These are phyloP conservation scores for Leptographium lundbergii DNA, from an alignment of 2,329 filamentous ascomycete species.

Conservation along the genomic window DNA sequence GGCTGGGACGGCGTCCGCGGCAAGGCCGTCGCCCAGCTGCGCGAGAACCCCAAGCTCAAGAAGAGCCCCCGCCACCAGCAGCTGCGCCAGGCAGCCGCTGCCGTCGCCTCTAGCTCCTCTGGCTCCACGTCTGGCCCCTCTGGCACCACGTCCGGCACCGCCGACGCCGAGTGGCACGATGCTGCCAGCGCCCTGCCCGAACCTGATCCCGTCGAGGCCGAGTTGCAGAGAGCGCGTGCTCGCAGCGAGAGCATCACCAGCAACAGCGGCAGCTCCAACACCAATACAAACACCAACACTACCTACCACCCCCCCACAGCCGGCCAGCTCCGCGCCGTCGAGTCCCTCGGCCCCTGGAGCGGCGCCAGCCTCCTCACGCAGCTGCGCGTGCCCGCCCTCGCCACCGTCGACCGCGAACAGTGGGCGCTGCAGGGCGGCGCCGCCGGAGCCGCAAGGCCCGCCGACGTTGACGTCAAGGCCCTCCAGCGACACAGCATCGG, in stretches of 20 bases:
- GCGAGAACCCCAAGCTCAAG: constrained; percentile 28
- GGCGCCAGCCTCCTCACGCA: constrained; percentile 60
- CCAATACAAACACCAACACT: background rate
- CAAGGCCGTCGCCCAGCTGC: constrained; percentile 47
- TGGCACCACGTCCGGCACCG: constrained; percentile 11
- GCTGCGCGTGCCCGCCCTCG: constrained; percentile 55
- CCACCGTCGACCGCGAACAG: constrained; percentile 57
- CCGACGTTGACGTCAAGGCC: constrained; percentile 44
- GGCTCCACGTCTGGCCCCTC: constrained; percentile 15
- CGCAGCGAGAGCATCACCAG: constrained; percentile 14
- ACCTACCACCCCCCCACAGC: constrained; percentile 13
- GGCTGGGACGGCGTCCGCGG: constrained; percentile 71
- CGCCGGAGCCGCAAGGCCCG: constrained; percentile 44
- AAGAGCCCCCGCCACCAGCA: background rate
- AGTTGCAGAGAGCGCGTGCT: constrained; percentile 29
- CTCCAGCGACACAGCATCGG: constrained; percentile 50
- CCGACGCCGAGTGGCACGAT: constrained; percentile 19
- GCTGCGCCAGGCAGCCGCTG: constrained; percentile 5
- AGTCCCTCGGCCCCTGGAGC: constrained; percentile 61
- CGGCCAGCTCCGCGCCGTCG: constrained; percentile 51
- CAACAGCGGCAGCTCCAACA: background rate
- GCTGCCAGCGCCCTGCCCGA: constrained; percentile 34
- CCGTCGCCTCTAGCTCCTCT: constrained; percentile 19
- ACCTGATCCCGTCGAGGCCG: constrained; percentile 44
- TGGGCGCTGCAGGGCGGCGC: constrained; percentile 55